Evolutionary conservation across 148 eudicot species (phyloP).

Genomic region (Vaccinium darrowii): DNA sequence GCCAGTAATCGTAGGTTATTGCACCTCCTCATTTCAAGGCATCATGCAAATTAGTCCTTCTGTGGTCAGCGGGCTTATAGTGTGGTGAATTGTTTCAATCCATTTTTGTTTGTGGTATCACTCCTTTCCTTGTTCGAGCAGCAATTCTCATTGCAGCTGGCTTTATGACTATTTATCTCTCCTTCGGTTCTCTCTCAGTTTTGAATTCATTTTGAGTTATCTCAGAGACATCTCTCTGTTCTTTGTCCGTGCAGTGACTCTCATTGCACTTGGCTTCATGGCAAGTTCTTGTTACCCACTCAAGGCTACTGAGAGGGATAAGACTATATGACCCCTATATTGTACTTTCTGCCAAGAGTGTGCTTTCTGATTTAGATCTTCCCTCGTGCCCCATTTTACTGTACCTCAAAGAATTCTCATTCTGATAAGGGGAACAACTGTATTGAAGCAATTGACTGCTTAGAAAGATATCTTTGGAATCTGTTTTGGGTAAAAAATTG

Average conservation of each 20-base stretch:
- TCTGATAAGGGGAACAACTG: background rate
- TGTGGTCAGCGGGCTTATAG: background rate
- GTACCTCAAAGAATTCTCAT: conserved; percentile 3
- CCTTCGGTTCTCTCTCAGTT: background rate
- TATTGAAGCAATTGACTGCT: background rate
- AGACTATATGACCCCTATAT: background rate
- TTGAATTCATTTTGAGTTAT: background rate
- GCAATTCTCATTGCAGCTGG: background rate
- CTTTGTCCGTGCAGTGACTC: background rate
- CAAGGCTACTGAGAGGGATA: background rate
- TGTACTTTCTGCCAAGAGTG: background rate
- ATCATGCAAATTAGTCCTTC: conserved; percentile 1
- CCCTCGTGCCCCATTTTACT: background rate
- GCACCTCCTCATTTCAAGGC: background rate
- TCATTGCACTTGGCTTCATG: background rate
- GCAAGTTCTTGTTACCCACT: background rate
- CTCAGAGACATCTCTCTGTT: background rate
- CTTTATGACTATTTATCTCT: background rate
- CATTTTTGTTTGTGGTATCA: background rate
- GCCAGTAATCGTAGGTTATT: background rate
- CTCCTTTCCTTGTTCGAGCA: background rate
- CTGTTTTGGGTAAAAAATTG: background rate
- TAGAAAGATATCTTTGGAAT: background rate
- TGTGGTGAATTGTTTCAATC: background rate
- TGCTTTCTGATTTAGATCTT: background rate